Evolutionary conservation across 2,329 filamentous ascomycete species (phyloP).

Genomic region (Decorospora gaudefroyi): DNA sequence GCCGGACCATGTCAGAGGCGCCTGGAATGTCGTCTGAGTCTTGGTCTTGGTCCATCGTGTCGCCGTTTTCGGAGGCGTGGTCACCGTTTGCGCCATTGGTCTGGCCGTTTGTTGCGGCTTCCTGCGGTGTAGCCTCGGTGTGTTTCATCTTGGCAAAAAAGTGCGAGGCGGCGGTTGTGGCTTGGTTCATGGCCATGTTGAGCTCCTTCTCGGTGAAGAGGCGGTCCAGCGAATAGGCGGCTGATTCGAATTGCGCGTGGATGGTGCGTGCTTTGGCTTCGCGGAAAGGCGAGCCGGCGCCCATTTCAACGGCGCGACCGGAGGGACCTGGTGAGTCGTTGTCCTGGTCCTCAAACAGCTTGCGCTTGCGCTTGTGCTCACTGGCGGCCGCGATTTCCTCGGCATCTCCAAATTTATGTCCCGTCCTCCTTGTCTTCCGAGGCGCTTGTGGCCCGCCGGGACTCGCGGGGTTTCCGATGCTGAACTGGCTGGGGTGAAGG

Average conservation of each 20-base stretch:
- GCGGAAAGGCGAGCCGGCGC: conserved; percentile 56
- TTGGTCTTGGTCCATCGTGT: conserved; percentile 47
- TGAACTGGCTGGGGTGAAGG: conserved; percentile 68
- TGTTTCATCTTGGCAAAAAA: conserved; percentile 61
- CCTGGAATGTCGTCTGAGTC: conserved; percentile 49
- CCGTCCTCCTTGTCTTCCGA: conserved; percentile 65
- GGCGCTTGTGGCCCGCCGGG: conserved; percentile 64
- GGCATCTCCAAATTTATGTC: conserved; percentile 59
- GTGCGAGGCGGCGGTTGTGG: conserved; percentile 61
- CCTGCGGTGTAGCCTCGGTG: conserved; percentile 33
- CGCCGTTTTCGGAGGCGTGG: conserved; percentile 41
- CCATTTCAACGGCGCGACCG: conserved; percentile 53
- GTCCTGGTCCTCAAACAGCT: conserved; percentile 61
- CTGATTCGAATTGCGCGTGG: conserved; percentile 61
- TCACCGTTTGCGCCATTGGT: conserved; percentile 46
- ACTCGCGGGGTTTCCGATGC: conserved; percentile 66
- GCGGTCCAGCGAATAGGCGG: conserved; percentile 65
- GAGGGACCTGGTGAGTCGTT: conserved; percentile 61
- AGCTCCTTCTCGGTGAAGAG: conserved; percentile 71
- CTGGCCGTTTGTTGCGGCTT: conserved; percentile 38
- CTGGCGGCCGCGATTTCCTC: conserved; percentile 55
- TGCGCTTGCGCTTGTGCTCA: conserved; percentile 62
- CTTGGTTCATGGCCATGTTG: conserved; percentile 63
- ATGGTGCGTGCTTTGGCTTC: conserved; percentile 59
- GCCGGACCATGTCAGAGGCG: conserved; percentile 64